phyloP scores from a whole-genome alignment of 305 asterid genomes.

The Andrographis paniculata region DNA sequence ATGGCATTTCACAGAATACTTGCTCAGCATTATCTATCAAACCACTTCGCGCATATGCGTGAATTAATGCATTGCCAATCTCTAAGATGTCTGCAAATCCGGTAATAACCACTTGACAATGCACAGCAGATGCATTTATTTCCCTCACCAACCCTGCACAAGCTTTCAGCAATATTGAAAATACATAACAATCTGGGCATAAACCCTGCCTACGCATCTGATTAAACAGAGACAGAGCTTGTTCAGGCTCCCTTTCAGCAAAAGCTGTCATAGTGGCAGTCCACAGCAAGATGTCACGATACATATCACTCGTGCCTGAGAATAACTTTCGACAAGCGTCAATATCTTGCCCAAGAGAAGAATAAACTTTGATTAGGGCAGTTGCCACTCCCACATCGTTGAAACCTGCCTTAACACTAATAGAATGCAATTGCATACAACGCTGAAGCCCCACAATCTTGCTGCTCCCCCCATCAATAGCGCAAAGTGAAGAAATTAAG shows the following conservation, averaged over 20 bases:
- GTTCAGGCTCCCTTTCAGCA: constrained; percentile 34
- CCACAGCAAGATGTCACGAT: constrained; percentile 48
- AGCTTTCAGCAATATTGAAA: constrained; percentile 44
- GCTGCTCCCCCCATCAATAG: background rate
- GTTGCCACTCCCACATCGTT: constrained; percentile 58
- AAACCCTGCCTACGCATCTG: constrained; percentile 31
- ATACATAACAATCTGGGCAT: constrained; percentile 37
- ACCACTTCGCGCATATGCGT: constrained; percentile 56
- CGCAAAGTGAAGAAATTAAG: constrained; percentile 43
- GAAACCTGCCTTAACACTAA: constrained; percentile 41
- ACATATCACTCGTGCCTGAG: constrained; percentile 23
- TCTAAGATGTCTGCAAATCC: constrained; percentile 28
- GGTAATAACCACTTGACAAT: constrained; percentile 32
- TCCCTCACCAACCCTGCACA: constrained; percentile 46
- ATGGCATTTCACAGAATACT: constrained; percentile 51
- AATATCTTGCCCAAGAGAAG: constrained; percentile 35
- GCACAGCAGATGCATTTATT: constrained; percentile 34
- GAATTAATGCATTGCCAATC: constrained; percentile 43
- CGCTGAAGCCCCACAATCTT: constrained; percentile 19
- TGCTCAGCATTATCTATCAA: constrained; percentile 28
- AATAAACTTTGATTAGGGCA: constrained; percentile 62
- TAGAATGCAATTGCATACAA: constrained; percentile 53
- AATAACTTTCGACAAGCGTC: constrained; percentile 33
- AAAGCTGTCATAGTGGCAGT: constrained; percentile 42
- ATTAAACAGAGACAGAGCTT: constrained; percentile 40